Conservation (phyloP, 495 filamentous ascomycete genomes). For the Penicillium verhagenii region DNA sequence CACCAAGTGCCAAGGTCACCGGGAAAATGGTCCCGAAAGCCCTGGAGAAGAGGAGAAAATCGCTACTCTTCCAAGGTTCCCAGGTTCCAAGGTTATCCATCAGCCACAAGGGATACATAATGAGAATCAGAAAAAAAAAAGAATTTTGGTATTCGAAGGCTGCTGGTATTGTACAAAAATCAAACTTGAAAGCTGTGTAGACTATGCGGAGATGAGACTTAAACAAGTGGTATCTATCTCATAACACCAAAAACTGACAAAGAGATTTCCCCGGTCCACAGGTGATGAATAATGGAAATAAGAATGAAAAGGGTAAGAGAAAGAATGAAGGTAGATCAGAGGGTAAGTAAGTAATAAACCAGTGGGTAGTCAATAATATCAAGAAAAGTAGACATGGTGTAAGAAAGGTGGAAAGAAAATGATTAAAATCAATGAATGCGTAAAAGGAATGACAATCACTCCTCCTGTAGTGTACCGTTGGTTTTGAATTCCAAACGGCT, state of each 20-base stretch:
- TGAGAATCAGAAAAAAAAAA: not conserved
- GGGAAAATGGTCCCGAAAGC: not conserved
- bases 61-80: no score
- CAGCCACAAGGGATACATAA: no score
- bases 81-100: no score
- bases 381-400: conserved; percentile 18
- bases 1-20: no score
- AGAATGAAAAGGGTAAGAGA: conserved; percentile 4
- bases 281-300: conserved; percentile 5
- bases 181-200: not conserved
- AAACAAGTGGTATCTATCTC: conserved; percentile 28
- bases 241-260: conserved; percentile 15
- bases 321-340: not conserved
- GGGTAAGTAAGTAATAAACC: conserved; percentile 18
- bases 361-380: conserved; percentile 27
- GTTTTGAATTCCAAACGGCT: conserved; percentile 46
- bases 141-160: not conserved
- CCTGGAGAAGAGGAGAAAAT: no score
- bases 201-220: conserved; percentile 17
- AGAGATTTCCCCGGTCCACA: conserved; percentile 15
- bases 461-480: conserved; percentile 34
- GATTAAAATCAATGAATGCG: conserved; percentile 12
- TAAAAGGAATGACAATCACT: conserved; percentile 26
- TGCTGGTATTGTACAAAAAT: not conserved
- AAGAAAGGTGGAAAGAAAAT: conserved; percentile 5